phyloP scores from a whole-genome alignment of 352 stramenopile genomes.

The Aphanomyces euteiches region DNA sequence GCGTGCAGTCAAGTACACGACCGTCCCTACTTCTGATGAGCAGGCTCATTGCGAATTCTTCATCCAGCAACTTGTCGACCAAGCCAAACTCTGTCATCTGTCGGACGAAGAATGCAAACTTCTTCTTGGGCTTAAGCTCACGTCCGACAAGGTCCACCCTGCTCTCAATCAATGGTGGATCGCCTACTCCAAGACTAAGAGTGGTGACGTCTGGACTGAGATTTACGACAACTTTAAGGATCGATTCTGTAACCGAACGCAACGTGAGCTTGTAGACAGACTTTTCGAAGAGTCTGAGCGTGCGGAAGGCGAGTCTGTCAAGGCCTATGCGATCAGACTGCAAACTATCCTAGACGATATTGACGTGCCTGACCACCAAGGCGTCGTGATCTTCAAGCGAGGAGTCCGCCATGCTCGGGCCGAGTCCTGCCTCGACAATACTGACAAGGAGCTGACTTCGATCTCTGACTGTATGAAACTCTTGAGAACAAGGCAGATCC shows the following conservation, averaged over 20 bases:
- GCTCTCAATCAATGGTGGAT: background rate
- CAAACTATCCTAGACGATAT: background rate
- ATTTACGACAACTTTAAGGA: conserved; percentile 4
- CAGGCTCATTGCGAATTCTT: background rate
- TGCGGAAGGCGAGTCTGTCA: background rate
- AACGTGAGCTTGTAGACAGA: background rate
- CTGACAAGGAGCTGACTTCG: background rate
- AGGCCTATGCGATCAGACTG: background rate
- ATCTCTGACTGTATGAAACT: conserved; percentile 7
- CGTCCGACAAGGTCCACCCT: background rate
- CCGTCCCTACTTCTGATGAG: background rate
- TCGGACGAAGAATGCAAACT: background rate
- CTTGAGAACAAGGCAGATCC: background rate
- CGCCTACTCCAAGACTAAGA: conserved; percentile 8
- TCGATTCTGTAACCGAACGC: background rate
- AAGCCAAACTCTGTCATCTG: background rate
- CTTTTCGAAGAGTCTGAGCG: conserved; percentile 1
- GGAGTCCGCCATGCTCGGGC: background rate
- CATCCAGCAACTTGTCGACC: background rate
- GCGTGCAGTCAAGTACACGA: background rate
- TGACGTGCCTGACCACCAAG: background rate
- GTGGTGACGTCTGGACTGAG: conserved; percentile 1
- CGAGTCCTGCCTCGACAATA: background rate
- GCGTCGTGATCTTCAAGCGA: background rate
- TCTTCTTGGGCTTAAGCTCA: conserved; percentile 6